Base-by-base conservation (phyloP, 2,329 filamentous ascomycete species). In the Exophiala spinifera region DNA sequence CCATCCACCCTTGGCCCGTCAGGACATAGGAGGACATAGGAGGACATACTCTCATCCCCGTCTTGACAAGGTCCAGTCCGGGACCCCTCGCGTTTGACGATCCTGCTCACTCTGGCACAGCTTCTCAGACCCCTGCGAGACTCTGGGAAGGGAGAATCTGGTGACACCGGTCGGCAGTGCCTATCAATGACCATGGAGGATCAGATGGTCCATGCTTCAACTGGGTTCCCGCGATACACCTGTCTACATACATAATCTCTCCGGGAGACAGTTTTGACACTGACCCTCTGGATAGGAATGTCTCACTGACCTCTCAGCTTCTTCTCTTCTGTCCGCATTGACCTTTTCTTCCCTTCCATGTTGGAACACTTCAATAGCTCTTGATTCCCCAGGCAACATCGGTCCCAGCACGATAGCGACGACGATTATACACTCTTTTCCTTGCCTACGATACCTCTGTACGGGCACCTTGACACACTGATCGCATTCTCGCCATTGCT, bases 291-390 rank as follows among this genome's bases (percentile, higher is more conserved):
- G 54, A 34, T 28, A 50, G 21, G 37, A 55, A 57, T 60, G 52
- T 57, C 49, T 57, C 52, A 56, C 52, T 57, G 57, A 60, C 51
- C 54, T 51, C 19, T 36, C 17, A 31, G 31, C 23, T 19, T 37
- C 19, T 20, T 28, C 25, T 14, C 34, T 46, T 48, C 47, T 17
- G 36, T 11, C 28, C n/a, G 36, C 40, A 44, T 40, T 50, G 33
- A 23, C 21, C 42, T 46, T 46, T 42, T 42, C 14, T 42, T 43
- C 37, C 36, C 44, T 55, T 46, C 33, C 25, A 5, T 49, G 40
- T 43, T 46, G 17, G 50, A 46, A 20, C 37, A 20, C 46, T 48
- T 40, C 42, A 11, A 31, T 31, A 31, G 28, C 28, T 31, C 43
- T 28, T 39, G 40, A 54, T 54, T 54, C 39, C 51, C 51, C 25